A percentile compares a stretch with the other conserved stretches of the same genome.
phyloP scores from a whole-genome alignment of 2,329 filamentous ascomycete species.

The Talaromyces rugulosus region DNA sequence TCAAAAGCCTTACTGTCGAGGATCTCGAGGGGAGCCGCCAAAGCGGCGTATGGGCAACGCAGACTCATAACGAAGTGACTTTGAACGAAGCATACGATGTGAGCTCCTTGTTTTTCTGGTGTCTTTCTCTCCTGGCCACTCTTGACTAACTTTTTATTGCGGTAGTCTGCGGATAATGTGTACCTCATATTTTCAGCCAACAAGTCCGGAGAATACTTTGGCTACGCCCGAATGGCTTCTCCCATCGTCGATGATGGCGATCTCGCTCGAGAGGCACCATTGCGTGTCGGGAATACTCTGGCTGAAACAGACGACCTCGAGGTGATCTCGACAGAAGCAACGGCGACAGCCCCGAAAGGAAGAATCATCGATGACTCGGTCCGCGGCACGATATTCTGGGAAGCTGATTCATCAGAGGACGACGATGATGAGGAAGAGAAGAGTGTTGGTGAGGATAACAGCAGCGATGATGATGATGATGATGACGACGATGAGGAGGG shows the following conservation, averaged over 20 bases:
- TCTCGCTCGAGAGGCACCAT: slow-evolving; percentile 65
- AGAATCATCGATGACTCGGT: slow-evolving; percentile 89
- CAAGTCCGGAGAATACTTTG: slow-evolving; percentile 95
- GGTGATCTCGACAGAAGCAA: slow-evolving; percentile 74
- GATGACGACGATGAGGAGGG: slow-evolving; percentile 17
- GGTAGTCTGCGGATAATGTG: slow-evolving; percentile 72
- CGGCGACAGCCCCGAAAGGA: slow-evolving; percentile 72
- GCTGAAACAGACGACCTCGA: slow-evolving; percentile 66
- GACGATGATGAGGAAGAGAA: slow-evolving; percentile 25
- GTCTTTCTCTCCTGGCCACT: neutral
- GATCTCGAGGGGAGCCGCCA: slow-evolving; percentile 84
- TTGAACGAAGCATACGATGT: slow-evolving; percentile 82
- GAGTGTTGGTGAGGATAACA: slow-evolving; percentile 25
- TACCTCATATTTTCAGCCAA: slow-evolving; percentile 95
- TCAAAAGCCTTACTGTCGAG: slow-evolving; percentile 88
- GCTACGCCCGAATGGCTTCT: slow-evolving; percentile 87
- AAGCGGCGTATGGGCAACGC: slow-evolving; percentile 89
- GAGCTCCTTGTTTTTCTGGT: slow-evolving; percentile 21
- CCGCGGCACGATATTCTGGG: slow-evolving; percentile 96
- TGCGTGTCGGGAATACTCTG: slow-evolving; percentile 54
- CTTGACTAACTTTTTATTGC: slow-evolving; percentile 1
- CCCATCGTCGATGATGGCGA: slow-evolving; percentile 73
- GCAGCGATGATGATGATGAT: neutral
- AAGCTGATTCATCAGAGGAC: slow-evolving; percentile 63
- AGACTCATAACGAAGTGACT: slow-evolving; percentile 83